phyloP scores from a whole-genome alignment of 495 filamentous ascomycete genomes.

The Pyronema domesticum region DNA sequence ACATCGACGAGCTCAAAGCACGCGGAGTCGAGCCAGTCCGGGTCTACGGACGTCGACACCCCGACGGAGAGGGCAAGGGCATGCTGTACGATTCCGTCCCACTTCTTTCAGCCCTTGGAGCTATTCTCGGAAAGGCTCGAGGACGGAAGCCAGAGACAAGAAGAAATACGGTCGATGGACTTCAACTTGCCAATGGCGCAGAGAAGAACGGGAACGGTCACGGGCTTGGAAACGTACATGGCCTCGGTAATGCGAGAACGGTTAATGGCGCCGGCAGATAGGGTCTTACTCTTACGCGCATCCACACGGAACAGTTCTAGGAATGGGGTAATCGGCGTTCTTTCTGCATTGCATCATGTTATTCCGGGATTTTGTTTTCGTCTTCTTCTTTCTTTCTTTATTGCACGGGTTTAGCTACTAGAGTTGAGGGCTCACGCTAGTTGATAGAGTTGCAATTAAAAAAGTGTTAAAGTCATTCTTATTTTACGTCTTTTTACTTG shows the following conservation, averaged over 20 bases:
- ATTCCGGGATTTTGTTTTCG: too few species aligned
- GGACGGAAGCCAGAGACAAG: constrained; percentile 39
- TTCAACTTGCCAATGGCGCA: background rate
- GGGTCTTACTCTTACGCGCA: too few species aligned
- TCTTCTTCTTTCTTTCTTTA: too few species aligned
- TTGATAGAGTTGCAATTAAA: constrained; percentile 26
- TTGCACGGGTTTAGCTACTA: too few species aligned
- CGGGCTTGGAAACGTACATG: background rate
- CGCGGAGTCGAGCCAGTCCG: constrained; percentile 61
- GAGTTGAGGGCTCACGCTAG: background rate
- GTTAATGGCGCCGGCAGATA: too few species aligned
- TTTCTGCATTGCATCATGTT: too few species aligned
- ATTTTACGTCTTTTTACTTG: too few species aligned
- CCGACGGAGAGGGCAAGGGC: constrained; percentile 27
- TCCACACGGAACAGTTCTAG: background rate
- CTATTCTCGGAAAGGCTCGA: constrained; percentile 47
- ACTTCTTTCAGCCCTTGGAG: constrained; percentile 57
- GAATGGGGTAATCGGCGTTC: constrained; percentile 26
- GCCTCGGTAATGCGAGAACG: too few species aligned
- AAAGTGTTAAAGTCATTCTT: background rate
- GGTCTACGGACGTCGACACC: constrained; percentile 51
- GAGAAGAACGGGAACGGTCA: constrained; percentile 8
- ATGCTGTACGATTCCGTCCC: constrained; percentile 63
- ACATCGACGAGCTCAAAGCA: constrained; percentile 41
- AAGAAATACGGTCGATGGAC: constrained; percentile 34